Percentiles rank a stretch among this genome's conserved stretches.
Evolutionary conservation across 129 eudicot genomes (phyloP).

Genomic region (Flaveria ramosissima): DNA sequence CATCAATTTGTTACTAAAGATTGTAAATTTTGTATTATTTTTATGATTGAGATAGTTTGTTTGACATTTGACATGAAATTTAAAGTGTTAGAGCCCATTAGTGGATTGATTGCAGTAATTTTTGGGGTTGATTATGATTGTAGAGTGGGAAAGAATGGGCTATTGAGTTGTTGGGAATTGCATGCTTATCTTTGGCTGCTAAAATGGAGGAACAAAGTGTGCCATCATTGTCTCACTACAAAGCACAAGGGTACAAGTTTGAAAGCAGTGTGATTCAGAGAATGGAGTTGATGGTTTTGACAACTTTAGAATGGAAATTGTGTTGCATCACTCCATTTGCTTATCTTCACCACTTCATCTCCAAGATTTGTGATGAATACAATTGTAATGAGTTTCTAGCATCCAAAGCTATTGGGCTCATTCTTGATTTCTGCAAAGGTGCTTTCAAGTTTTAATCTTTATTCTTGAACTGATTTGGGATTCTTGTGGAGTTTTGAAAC

Average conservation of each 20-base stretch:
- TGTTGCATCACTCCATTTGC: slow-evolving; percentile 65
- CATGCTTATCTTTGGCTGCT: slow-evolving; percentile 80
- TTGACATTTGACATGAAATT: background rate
- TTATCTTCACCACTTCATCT: slow-evolving; percentile 57
- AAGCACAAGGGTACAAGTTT: slow-evolving; percentile 38
- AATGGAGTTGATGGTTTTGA: slow-evolving; percentile 68
- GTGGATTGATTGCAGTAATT: background rate
- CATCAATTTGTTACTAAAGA: background rate
- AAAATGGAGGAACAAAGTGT: slow-evolving; percentile 69
- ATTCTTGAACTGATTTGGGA: slow-evolving; percentile 1
- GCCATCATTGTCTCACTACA: slow-evolving; percentile 48
- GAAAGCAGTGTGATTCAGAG: slow-evolving; percentile 46
- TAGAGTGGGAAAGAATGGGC: slow-evolving; percentile 62
- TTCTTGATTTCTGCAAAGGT: slow-evolving; percentile 64
- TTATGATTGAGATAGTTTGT: background rate
- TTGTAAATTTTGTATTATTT: background rate
- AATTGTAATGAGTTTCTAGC: slow-evolving; percentile 29
- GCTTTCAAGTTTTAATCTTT: background rate
- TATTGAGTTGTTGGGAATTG: slow-evolving; percentile 55
- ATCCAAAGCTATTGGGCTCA: slow-evolving; percentile 42
- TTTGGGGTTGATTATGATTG: background rate
- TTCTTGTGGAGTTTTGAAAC: background rate
- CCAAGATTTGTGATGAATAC: slow-evolving; percentile 40
- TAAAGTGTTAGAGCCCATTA: background rate
- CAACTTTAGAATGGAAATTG: slow-evolving; percentile 65